Conservation (phyloP, 805 yeast genomes). For the Ogataea nitratoaversa region DNA sequence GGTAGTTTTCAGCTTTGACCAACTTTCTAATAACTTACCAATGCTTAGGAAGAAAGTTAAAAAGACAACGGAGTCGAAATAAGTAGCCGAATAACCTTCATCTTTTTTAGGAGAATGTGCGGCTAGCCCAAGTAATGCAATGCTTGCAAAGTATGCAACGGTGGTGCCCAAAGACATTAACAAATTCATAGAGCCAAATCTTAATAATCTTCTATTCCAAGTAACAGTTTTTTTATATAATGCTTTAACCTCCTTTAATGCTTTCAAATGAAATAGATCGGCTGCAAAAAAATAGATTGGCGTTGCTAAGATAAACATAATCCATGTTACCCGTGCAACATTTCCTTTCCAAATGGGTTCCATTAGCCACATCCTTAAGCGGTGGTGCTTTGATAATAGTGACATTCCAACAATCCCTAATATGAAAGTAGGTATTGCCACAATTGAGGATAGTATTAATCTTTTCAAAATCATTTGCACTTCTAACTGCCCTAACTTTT, state of each 20-base stretch:
- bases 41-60: constrained; percentile 66
- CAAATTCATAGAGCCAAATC: constrained; percentile 76
- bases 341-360: constrained; percentile 61
- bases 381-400: constrained; percentile 39
- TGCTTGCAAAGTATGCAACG: constrained; percentile 66
- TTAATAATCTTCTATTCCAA: constrained; percentile 52
- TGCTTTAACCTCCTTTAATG: constrained; percentile 52
- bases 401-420: constrained; percentile 72
- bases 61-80: constrained; percentile 77
- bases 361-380: constrained; percentile 50
- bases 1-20: constrained; percentile 64
- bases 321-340: constrained; percentile 61
- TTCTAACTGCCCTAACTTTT: constrained; percentile 45
- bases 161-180: constrained; percentile 71
- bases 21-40: constrained; percentile 65
- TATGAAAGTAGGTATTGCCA: constrained; percentile 62
- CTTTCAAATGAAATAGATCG: constrained; percentile 66
- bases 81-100: constrained; percentile 55
- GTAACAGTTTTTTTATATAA: constrained; percentile 55
- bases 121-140: constrained; percentile 48
- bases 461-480: constrained; percentile 42
- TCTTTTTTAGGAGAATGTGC: constrained; percentile 28
- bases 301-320: constrained; percentile 58
- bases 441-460: constrained; percentile 43
- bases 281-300: constrained; percentile 75